Evolutionary conservation across 148 eudicot species (phyloP), one percentile per base, ranked within the genome.

Genomic region (Fagopyrum tataricum): DNA sequence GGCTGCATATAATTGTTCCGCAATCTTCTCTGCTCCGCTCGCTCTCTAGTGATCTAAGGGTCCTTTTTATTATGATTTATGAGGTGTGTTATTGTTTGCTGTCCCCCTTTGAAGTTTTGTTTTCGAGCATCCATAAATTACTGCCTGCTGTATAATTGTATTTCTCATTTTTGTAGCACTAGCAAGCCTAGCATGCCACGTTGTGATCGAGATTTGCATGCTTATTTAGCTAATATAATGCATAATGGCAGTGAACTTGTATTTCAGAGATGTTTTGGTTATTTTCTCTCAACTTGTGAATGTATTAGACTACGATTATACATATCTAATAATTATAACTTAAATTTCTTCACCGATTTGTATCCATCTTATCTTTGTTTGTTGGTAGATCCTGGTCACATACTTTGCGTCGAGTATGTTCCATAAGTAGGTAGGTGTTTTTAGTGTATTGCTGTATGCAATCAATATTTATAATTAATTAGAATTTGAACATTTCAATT

Each of bases 101-200:
- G 66, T 59, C 15, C 13, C 15, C 13, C 39, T 24, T 18, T 18
- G 55, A 49, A 7, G 37, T 58, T 58, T 6, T 58, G 7, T 7
- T 59, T 10, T 24, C 13, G 2, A 59, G 39, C 31, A 15, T 59
- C 44, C 69, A 5, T 39, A 64, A 64, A 64, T 15, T 14, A 64
- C 43, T 37, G 69, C 69, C 44, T 64, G 69, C 39, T 64, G 69
- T 62, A 39, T 64, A 64, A 37, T 14, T 64, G 44, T 64, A 37
- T 39, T 37, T 64, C 43, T 18, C 69, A 64, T 64, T 64, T 24
- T 39, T 64, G 69, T 64, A 64, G 69, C 69, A 64, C 42, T 20
- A 39, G 69, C 69, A 64, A 6, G 43, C 2, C 42, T 20, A 39
- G 43, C 69, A 64, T 17, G 43, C 42, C 13, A 14, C 39, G 18